Conservation (phyloP, 78 protist species). For the Carpediemonas membranifera region DNA sequence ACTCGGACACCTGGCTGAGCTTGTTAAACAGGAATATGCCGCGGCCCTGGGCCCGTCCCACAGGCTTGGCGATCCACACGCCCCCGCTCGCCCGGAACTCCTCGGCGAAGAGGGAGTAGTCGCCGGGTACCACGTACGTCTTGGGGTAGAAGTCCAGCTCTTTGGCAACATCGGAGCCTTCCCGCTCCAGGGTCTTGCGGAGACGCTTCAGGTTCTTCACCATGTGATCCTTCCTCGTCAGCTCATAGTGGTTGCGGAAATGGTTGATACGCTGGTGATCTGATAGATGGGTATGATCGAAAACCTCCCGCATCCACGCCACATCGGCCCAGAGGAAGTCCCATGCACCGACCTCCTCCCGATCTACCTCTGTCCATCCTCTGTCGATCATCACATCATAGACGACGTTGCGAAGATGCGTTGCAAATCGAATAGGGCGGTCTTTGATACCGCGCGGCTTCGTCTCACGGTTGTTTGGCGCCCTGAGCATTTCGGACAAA, state of each 20-base stretch:
- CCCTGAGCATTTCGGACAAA: no score
- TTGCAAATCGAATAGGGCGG: not conserved
- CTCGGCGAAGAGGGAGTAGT: slow-evolving; percentile 53
- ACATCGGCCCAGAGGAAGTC: slow-evolving; percentile 41
- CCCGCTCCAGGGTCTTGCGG: slow-evolving; percentile 24
- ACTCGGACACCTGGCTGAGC: slow-evolving; percentile 49
- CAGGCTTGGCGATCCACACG: slow-evolving; percentile 60
- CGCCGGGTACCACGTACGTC: slow-evolving; percentile 17
- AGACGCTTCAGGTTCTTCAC: slow-evolving; percentile 46
- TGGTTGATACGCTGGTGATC: not conserved
- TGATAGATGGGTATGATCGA: slow-evolving; percentile 17
- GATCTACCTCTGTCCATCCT: slow-evolving; percentile 32
- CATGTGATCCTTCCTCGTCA: slow-evolving; percentile 52
- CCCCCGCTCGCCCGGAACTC: slow-evolving; percentile 34
- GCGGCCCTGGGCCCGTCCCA: slow-evolving; percentile 59
- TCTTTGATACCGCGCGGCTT: no score
- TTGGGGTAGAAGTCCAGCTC: not conserved
- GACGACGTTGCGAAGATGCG: not conserved
- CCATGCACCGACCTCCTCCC: slow-evolving; percentile 12
- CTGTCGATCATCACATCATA: not conserved
- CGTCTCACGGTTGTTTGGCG: no score
- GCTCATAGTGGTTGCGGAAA: slow-evolving; percentile 55
- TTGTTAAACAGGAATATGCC: slow-evolving; percentile 75
- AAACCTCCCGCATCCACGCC: slow-evolving; percentile 25
- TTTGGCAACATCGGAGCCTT: not conserved